Evolutionary conservation across 352 stramenopile species (phyloP).

Genomic region (Elongisporangium prolatum): DNA sequence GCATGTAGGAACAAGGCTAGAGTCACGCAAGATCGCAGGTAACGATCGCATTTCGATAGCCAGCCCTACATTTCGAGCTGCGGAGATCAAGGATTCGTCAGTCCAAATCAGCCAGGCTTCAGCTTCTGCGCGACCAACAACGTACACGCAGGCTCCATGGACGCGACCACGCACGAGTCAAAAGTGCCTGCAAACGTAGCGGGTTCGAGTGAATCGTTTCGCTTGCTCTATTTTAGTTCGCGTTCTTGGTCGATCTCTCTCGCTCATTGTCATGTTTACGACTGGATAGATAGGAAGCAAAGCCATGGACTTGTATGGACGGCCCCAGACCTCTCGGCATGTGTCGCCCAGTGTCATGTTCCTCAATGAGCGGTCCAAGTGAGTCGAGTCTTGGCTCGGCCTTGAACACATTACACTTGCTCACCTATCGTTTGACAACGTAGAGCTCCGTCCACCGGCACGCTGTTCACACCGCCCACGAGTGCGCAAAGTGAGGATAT

Average conservation of each 20-base stretch:
- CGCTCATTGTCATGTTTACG: neutral
- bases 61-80: neutral
- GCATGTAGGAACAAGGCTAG: constrained; percentile 2
- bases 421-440: neutral
- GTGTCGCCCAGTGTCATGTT: constrained; percentile 24
- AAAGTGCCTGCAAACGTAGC: neutral
- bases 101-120: neutral
- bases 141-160: neutral
- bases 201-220: neutral
- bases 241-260: neutral
- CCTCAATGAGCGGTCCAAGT: constrained; percentile 37
- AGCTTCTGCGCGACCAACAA: neutral
- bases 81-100: neutral
- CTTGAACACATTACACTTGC: neutral
- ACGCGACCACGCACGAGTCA: neutral
- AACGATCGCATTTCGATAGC: neutral
- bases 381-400: neutral
- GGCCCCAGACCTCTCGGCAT: constrained; percentile 21
- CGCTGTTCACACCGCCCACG: constrained; percentile 14
- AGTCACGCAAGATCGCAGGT: neutral
- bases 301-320: constrained; percentile 39
- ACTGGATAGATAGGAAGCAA: neutral
- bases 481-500: neutral
- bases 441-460: constrained; percentile 26
- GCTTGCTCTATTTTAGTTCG: neutral